phyloP scores from a whole-genome alignment of 257 asterid species.

The Ajuga chamaepitys region DNA sequence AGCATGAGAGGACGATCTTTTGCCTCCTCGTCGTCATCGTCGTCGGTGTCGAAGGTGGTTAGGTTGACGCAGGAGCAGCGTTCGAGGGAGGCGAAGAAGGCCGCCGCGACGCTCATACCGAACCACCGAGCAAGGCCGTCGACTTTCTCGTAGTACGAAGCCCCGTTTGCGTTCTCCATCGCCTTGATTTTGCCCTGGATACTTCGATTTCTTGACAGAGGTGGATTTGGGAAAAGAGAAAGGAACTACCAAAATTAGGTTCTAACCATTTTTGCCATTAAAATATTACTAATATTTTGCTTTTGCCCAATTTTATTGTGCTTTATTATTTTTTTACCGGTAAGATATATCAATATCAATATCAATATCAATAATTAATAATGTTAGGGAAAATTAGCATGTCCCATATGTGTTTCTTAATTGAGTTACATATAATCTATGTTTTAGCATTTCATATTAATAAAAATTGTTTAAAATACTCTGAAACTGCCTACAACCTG shows the following conservation, averaged over 20 bases:
- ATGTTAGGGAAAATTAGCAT: too few relatives aligned
- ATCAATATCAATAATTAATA: too few relatives aligned
- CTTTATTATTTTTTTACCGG: too few relatives aligned
- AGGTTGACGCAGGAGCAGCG: slow-evolving; percentile 93
- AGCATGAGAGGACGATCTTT: slow-evolving; percentile 88
- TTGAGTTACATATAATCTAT: too few relatives aligned
- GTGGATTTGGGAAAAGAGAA: slow-evolving; percentile 1
- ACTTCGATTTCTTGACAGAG: neutral
- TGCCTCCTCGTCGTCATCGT: slow-evolving; percentile 82
- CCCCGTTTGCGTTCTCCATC: slow-evolving; percentile 43
- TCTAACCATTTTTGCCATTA: neutral
- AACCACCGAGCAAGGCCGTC: slow-evolving; percentile 91
- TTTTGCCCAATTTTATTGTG: neutral
- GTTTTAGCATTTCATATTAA: too few relatives aligned
- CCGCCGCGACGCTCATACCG: slow-evolving; percentile 76
- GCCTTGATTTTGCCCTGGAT: neutral
- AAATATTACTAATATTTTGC: neutral
- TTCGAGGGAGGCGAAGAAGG: slow-evolving; percentile 92
- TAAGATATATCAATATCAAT: too few relatives aligned
- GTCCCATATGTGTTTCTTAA: too few relatives aligned
- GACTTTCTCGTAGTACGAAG: slow-evolving; percentile 48
- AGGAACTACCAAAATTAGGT: slow-evolving; percentile 15
- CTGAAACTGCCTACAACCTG: too few relatives aligned
- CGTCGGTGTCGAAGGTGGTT: slow-evolving; percentile 75
- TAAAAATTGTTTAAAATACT: too few relatives aligned